Evolutionary conservation across 352 stramenopile genomes (phyloP), one percentile per base, ranked within the genome.

Genomic region (Blastocystis sp.): DNA sequence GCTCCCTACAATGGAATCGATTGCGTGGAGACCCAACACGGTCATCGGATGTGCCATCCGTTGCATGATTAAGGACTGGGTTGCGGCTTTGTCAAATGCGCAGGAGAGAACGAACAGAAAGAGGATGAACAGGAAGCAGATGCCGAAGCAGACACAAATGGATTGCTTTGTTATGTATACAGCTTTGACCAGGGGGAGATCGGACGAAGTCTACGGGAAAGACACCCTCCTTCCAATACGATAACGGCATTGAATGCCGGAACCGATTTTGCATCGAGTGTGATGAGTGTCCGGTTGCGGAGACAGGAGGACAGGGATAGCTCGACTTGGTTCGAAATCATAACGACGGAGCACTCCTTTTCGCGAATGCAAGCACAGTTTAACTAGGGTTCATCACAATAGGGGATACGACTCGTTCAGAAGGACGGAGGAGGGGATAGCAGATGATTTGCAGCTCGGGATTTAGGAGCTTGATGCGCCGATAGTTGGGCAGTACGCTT

Each of bases 41-140:
- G 71, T 67, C 1, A 81, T 39, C 6, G 71, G 51, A 80, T n/a
- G 24, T 13, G 16, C 10, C 69, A 80, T 62, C 24, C 31, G 0
- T 10, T 60, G n/a, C 29, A n/a, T 61, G 51, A 80, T 80, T 21
- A 39, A 26, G 60, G 60, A 70, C 13, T 6, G 16, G 21, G 62
- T 45, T 45, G n/a, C 31, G 6, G 33, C 55, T 62, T 62, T 63
- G 33, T 85, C 55, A 26, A 85, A 85, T 37, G 74, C 19, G 2
- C 31, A 33, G 9, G 74, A 66, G 2, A 85, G 19, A 10, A 85
- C 24, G 66, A 85, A 69, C 16, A 85, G 51, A 45, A 85, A 85
- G 12, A 63, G 26, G 59, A 69, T 26, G 45, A 85, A 85, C 1
- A 85, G 60, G 55, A 85, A n/a, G 66, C 31, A 45, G 6, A 45